Evolutionary conservation across 805 yeast species (phyloP).

Genomic region (Cyberlindnera sargentensis): DNA sequence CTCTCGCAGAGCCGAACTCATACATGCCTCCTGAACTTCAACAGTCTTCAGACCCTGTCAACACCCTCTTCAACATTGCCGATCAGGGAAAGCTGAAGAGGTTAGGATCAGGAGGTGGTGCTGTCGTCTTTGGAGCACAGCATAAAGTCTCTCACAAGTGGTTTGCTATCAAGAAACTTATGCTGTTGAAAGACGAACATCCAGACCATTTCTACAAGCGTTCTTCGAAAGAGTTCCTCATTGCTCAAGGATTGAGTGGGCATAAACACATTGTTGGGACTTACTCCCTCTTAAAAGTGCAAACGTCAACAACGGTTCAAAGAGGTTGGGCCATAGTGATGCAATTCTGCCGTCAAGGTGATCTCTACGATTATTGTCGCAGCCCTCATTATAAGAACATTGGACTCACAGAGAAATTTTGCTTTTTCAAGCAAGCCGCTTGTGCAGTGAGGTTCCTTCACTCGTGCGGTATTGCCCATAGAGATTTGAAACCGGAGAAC

Average conservation of each 20-base stretch:
- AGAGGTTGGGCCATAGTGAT: constrained; percentile 75
- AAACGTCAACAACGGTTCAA: constrained; percentile 43
- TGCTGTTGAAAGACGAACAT: constrained; percentile 51
- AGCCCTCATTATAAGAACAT: constrained; percentile 19
- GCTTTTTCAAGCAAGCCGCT: constrained; percentile 63
- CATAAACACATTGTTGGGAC: constrained; percentile 57
- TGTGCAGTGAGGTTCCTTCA: constrained; percentile 59
- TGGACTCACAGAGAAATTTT: constrained; percentile 49
- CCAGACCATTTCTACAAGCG: constrained; percentile 59
- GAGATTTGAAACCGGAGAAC: constrained; percentile 74
- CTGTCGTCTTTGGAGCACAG: constrained; percentile 50
- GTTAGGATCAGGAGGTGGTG: constrained; percentile 69
- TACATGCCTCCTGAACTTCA: constrained; percentile 47
- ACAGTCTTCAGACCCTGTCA: constrained; percentile 40
- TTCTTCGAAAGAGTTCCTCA: constrained; percentile 55
- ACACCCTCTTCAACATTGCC: constrained; percentile 47
- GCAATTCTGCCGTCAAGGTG: constrained; percentile 58
- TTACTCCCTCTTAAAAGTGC: constrained; percentile 47
- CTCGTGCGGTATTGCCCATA: constrained; percentile 59
- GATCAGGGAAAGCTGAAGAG: constrained; percentile 34
- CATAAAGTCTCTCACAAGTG: constrained; percentile 32
- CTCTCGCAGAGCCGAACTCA: constrained; percentile 62
- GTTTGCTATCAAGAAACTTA: constrained; percentile 62
- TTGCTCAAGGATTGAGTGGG: constrained; percentile 46
- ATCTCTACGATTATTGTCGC: constrained; percentile 39